Base-by-base conservation (phyloP, 805 yeast genomes). In the Ogataea nakhonphanomensis region DNA sequence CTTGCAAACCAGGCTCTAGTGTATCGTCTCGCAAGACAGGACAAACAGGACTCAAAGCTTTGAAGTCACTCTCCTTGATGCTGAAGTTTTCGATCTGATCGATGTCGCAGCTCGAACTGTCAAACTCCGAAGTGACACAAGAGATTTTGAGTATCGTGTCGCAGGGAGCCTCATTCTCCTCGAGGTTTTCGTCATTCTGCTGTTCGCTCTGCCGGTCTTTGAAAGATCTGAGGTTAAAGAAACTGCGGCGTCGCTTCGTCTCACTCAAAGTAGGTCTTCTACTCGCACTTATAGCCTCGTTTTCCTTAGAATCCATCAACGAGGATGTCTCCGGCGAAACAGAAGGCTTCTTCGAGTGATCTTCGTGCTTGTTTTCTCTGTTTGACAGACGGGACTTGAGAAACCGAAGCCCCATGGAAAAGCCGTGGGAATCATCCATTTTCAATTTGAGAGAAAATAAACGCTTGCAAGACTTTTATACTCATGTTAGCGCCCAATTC, bases 391-490 rank as follows among this genome's bases (percentile, higher is more conserved):
- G 46, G 7, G 55, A 46, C 39, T 50, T 55, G 11, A 55, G 45
- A 25, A 41, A 49, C 22, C 55, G 49, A n/a, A 55, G 42, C 11
- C 58, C 51, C 21, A 48, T 49, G 4, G 57, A 48, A 25, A 53
- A 46, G 4, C 50, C 45, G 27, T 45, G 48, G 9, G 49, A 27
- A 12, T 55, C 57, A 15, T 51, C 57, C 48, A 48, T 50, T 17
- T 6, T 7, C 13, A 23, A 8, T n/a, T 8, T 17, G 15, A 37
- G 5, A n/a, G 20, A 30, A 31, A 21, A 22, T 23, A 4, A 8
- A 22, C 23, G 13, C 6, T 14, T 4, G 13, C 9, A 28, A 26
- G 11, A 28, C 32, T 37, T 37, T 31, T 37, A 37, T 38, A 38
- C 12, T 28, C 3, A 14, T 10, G 8, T 38, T 32, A 38, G 42